Percentiles rank a stretch among this genome's conserved stretches.
Evolutionary conservation across 768 basidiomycete genomes (phyloP).

Genomic region (Rhodotorula babjevae): DNA sequence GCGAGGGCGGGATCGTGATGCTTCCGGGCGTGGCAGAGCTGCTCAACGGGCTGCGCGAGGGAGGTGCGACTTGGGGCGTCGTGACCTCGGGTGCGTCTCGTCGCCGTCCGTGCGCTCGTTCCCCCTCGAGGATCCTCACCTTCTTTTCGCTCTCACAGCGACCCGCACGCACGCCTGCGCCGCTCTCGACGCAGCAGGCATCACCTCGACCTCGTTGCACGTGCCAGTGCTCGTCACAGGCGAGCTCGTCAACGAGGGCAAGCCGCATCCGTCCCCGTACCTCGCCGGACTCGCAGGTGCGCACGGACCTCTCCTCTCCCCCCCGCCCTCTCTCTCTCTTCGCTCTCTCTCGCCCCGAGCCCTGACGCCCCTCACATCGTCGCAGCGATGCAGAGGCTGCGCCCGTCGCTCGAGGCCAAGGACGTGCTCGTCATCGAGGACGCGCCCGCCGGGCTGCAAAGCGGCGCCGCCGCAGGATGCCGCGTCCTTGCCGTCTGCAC

Average conservation of each 20-base stretch:
- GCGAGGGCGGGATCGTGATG: neutral
- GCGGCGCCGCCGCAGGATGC: neutral
- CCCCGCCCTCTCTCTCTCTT: neutral
- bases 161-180: constrained; percentile 1
- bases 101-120: too few relatives aligned
- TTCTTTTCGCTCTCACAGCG: neutral
- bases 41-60: neutral
- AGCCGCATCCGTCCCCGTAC: neutral
- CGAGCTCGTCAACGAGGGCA: neutral
- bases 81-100: constrained; percentile 13
- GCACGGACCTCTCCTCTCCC: neutral
- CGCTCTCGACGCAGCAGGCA: neutral
- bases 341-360: too few relatives aligned
- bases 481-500: constrained; percentile 11
- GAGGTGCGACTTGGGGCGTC: neutral
- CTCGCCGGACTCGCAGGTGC: neutral
- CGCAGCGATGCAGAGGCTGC: neutral
- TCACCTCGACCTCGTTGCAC: neutral
- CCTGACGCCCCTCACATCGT: too few relatives aligned
- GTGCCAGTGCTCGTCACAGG: neutral
- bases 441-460: neutral
- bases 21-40: neutral
- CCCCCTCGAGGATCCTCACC: neutral
- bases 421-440: constrained; percentile 6
- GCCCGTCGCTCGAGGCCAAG: neutral